Evolutionary conservation across 306 rosid species (phyloP).

Genomic region (Neltuma alba): DNA sequence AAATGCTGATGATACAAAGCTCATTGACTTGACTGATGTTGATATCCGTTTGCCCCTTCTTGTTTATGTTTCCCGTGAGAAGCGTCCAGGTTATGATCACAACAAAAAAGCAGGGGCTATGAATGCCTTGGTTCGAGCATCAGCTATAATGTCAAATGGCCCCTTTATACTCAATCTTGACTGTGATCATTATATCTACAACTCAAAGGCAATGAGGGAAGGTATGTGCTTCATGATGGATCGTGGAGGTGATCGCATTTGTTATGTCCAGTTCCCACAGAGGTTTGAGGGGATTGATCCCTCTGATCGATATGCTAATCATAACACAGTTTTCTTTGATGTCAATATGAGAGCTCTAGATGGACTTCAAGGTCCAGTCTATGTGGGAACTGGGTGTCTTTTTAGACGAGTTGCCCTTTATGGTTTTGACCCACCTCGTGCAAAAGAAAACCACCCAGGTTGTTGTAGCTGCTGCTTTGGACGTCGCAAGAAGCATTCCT

Average conservation of each 20-base stretch:
- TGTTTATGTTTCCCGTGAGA: conserved; percentile 94
- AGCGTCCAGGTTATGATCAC: conserved; percentile 97
- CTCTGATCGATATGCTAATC: conserved; percentile 96
- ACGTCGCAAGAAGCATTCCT: conserved; percentile 54
- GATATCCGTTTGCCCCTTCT: conserved; percentile 95
- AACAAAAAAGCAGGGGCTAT: conserved; percentile 97
- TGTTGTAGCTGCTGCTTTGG: conserved; percentile 80
- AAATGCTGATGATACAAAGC: conserved; percentile 61
- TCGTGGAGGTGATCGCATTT: conserved; percentile 94
- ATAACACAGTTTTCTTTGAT: conserved; percentile 95
- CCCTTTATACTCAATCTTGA: conserved; percentile 94
- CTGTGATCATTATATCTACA: conserved; percentile 88
- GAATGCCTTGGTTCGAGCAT: conserved; percentile 94
- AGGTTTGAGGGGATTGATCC: conserved; percentile 98
- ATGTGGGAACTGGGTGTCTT: conserved; percentile 96
- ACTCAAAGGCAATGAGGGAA: conserved; percentile 94
- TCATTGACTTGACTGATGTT: conserved; percentile 69
- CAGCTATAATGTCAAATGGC: conserved; percentile 93
- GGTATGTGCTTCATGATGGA: conserved; percentile 99
- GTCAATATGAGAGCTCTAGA: conserved; percentile 98
- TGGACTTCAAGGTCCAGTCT: conserved; percentile 96
- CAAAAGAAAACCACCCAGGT: conserved; percentile 68
- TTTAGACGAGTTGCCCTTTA: conserved; percentile 89
- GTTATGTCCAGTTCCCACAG: conserved; percentile 98
- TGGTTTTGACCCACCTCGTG: conserved; percentile 94